Conservation (phyloP, 805 yeast genomes). For the Yarrowia sp. region DNA sequence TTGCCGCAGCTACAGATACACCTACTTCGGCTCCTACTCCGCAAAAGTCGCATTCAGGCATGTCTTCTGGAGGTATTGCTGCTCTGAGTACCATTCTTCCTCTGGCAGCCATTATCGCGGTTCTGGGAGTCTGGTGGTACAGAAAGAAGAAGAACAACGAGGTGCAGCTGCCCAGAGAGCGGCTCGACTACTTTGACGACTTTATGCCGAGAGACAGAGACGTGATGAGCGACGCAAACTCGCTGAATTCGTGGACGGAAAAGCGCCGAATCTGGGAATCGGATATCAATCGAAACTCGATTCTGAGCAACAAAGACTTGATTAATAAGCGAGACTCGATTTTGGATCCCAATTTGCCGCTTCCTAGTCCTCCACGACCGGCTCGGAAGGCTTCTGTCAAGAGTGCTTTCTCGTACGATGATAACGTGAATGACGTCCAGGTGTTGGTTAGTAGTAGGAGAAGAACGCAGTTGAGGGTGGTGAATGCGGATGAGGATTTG, state of each 20-base stretch:
- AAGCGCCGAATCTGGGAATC: slow-evolving; percentile 17
- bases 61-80: slow-evolving; percentile 14
- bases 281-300: slow-evolving; percentile 27
- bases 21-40: not conserved
- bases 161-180: slow-evolving; percentile 26
- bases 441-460: slow-evolving; percentile 35
- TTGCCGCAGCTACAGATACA: not conserved
- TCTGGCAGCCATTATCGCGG: not conserved
- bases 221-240: slow-evolving; percentile 18
- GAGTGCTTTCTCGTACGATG: slow-evolving; percentile 12
- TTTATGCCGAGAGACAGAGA: slow-evolving; percentile 9
- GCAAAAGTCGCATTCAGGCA: not conserved
- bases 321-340: slow-evolving; percentile 1
- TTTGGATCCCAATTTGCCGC: slow-evolving; percentile 6
- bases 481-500: slow-evolving; percentile 24
- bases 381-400: slow-evolving; percentile 9
- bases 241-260: slow-evolving; percentile 36
- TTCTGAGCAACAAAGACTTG: slow-evolving; percentile 14
- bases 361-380: slow-evolving; percentile 7
- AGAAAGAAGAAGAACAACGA: not conserved
- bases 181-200: slow-evolving; percentile 29
- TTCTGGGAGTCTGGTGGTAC: slow-evolving; percentile 10
- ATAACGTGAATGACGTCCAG: slow-evolving; percentile 23
- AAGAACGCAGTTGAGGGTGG: slow-evolving; percentile 31
- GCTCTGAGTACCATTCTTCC: slow-evolving; percentile 20